Evolutionary conservation across 2,329 filamentous ascomycete genomes (phyloP), one percentile per base, ranked within the genome.

Genomic region (Shiraia bambusicola): DNA sequence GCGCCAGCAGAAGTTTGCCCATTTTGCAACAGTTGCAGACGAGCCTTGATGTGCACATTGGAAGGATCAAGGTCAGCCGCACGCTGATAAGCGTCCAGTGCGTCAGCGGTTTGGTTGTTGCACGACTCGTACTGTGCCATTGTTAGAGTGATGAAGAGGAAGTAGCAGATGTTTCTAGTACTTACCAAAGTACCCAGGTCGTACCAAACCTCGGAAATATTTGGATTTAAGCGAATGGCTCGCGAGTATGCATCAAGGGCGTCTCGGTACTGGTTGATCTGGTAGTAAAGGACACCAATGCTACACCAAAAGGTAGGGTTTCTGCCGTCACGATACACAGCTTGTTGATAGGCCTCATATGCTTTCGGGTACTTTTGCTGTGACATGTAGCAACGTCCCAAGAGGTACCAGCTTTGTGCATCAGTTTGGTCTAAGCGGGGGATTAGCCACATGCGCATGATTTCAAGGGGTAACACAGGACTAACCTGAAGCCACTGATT

Each of bases 251-350:
- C 93, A 74, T 98, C 93, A 38, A 98, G 80, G 3, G 93, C 93
- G 75, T 98, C 93, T 45, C 93, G 85, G 72, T 98, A 98, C 74
- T 98, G 93, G 72, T 97, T 98, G 76, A 98, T 98, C 72, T 97
- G 93, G 73, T 97, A 98, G 70, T 98, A 98, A 45, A 98, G 79
- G 12, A 98, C 93, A 67, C 93, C 93, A 65, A 98, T 98, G 8
- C 92, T 97, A 75, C 93, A 97, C 93, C 93, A 98, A 76, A 97
- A 98, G 2, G 93, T 97, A 13, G 93, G 93, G 67, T 97, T 97
- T 56, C 93, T 86, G 25, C 93, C 93, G 67, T 98, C 93, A 42
- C 93, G 89, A 66, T 98, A 98, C 28, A 98, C 93, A 2, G 93
- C 93, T 74, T 98, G 93, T 67, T 98, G 93, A 69, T 97, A 97